These are phyloP conservation scores for Eimeria praecox DNA, from an alignment of 169 alveolate genomes.

Conservation along the genomic window DNA sequence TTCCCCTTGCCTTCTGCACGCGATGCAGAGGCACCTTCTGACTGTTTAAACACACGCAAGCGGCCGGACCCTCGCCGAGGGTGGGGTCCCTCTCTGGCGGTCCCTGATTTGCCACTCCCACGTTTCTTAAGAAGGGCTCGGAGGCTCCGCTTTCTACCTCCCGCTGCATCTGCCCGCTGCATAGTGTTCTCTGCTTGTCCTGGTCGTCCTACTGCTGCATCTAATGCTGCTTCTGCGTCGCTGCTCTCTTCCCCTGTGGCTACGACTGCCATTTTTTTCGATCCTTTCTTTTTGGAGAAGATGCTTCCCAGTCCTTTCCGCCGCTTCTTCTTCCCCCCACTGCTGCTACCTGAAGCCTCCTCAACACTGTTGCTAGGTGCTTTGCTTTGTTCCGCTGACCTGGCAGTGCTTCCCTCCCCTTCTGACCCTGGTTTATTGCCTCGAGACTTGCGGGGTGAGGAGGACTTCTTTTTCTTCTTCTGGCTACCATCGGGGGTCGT, in stretches of 20 bases:
- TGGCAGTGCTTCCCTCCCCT: not conserved
- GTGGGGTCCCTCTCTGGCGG: constrained; percentile 13
- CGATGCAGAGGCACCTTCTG: not conserved
- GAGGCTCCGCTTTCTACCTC: not conserved
- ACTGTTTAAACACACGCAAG: not conserved
- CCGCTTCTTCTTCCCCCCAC: not conserved
- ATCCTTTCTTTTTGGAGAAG: not conserved
- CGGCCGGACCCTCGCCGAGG: not conserved
- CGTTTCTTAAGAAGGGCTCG: not conserved
- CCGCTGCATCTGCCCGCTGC: not conserved
- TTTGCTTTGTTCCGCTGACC: not conserved
- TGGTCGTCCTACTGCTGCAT: not conserved
- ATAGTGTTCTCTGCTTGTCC: not conserved
- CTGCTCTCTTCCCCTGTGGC: not conserved
- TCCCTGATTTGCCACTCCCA: no score
- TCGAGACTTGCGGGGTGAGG: not conserved
- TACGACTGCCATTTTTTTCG: not conserved
- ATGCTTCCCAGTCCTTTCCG: not conserved
- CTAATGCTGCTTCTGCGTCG: constrained; percentile 1
- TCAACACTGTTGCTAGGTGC: not conserved
- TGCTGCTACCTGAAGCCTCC: not conserved
- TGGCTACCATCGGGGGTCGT: not conserved
- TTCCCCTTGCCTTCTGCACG: not conserved
- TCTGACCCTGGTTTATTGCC: not conserved
- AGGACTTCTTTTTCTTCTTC: not conserved